Base-by-base conservation (phyloP, 805 yeast species). In the Ogataea ganodermae region DNA sequence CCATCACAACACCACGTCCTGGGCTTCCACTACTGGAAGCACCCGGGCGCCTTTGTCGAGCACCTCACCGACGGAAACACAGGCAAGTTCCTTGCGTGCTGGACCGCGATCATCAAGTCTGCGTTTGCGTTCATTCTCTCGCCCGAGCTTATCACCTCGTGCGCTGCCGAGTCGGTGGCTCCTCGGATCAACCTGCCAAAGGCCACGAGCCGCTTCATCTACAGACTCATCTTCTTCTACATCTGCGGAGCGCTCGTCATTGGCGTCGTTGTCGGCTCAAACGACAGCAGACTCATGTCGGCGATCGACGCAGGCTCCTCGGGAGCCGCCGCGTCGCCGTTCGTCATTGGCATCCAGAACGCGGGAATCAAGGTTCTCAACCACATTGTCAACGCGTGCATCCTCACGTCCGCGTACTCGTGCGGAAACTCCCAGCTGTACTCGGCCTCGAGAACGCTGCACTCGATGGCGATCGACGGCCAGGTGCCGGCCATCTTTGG, bases 301-400 rank as follows among this genome's bases (percentile, higher is more conserved):
- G 79, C 78, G 14, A 65, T 77, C 56, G 72, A 69, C n/a, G 68
- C 71, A 30, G 84, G 82, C 55, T 51, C 64, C 12, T 56, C 71
- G 12, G 79, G 81, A 52, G 94, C 95, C 4, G 79, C 84, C 38
- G 92, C 92, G 17, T 86, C 95, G 13, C 96, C 96, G 27, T 89
- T 86, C 59, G 92, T 88, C 44, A 83, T 88, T 62, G 96, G 95
- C 45, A 84, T 89, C 59, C 80, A 80, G 59, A 76, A 75, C 55
- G 86, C 89, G 14, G 73, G 79, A 42, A 86, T 89, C 54, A 62
- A 64, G 23, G 91, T 80, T 1, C 71, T 89, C 53, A 91, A 89
- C 46, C 86, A 84, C 55, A 80, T 90, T 41, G 76, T 89, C 61
- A 90, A 90, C 63, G 92, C 84, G 2, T 81, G 86, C 60, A 84